Evolutionary conservation across 345 rosid genomes (phyloP), one percentile per base, ranked within the genome.

Genomic region (Populus pruinosa): DNA sequence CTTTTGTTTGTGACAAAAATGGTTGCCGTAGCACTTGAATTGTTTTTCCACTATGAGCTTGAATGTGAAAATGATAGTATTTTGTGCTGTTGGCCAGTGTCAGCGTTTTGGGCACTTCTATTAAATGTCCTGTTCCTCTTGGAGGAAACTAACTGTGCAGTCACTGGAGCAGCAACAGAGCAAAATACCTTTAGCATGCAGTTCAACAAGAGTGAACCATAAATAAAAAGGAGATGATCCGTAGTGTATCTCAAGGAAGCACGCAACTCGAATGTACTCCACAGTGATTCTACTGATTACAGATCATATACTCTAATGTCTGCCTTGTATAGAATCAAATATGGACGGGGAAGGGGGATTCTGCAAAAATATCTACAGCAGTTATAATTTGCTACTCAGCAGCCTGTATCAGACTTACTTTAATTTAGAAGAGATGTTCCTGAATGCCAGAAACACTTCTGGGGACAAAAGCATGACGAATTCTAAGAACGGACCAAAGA

Each of bases 401-500:
- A 31, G 39, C 68, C 49, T 44, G 44, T 31, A 29, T 41, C 5
- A 33, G 36, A 61, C 4, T 23, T 16, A 29, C 9, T 25, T 49
- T 39, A 27, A 67, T 67, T 82, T 75, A 87, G 49, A 86, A 50
- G 71, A 87, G 82, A 79, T 86, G 84, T 91, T 93, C 83, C 84
- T 85, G 79, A 92, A 91, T n/a, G 91, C 92, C 23, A 20, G 74
- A 64, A 89, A 0, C 90, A 87, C 76, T 85, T 86, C 87, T 18
- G 96, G 93, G 5, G 88, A 87, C 8, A 89, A 83, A 64, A 95
- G 88, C 83, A 95, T 74, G 64, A 85, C 43, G 84, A 90, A 92
- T 17, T 98, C 97, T 35, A 92, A 81, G 62, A 93, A 76, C 14
- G 98, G 93, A 70, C 98, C 97, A 6, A 91, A 92, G 65, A 95